Conservation (phyloP, 2,329 filamentous ascomycete species). For the Chrysoporthe puriensis region DNA sequence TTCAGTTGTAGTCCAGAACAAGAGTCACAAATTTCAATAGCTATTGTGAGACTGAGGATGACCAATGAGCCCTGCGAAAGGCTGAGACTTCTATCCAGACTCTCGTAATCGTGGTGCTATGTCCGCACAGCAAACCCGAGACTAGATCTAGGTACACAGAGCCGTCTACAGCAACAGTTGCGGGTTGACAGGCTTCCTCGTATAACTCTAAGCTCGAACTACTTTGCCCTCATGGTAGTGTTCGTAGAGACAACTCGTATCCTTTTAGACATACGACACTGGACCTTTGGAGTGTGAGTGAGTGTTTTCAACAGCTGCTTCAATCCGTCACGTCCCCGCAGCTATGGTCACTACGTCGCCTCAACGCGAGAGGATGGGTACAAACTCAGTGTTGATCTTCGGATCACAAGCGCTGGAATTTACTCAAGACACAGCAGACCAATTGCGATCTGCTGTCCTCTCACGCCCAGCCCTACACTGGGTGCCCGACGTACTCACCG, state of each 20-base stretch:
- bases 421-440: neutral
- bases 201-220: neutral
- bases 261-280: neutral
- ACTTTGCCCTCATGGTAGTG: neutral
- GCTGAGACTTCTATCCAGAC: neutral
- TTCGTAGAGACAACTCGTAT: neutral
- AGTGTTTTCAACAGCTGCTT: neutral
- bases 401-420: neutral
- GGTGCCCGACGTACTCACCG: neutral
- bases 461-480: neutral
- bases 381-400: constrained; percentile 2
- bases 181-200: neutral
- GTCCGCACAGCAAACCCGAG: neutral
- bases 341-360: constrained; percentile 3
- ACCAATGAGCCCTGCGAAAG: neutral
- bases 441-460: neutral
- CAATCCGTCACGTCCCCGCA: neutral
- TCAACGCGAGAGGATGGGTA: constrained; percentile 5
- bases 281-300: no score
- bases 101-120: neutral
- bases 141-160: neutral
- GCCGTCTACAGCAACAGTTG: neutral
- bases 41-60: neutral
- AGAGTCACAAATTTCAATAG: neutral
- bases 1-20: neutral